Base-by-base conservation (phyloP, 2,329 filamentous ascomycete genomes). In the Cercospora sp. region DNA sequence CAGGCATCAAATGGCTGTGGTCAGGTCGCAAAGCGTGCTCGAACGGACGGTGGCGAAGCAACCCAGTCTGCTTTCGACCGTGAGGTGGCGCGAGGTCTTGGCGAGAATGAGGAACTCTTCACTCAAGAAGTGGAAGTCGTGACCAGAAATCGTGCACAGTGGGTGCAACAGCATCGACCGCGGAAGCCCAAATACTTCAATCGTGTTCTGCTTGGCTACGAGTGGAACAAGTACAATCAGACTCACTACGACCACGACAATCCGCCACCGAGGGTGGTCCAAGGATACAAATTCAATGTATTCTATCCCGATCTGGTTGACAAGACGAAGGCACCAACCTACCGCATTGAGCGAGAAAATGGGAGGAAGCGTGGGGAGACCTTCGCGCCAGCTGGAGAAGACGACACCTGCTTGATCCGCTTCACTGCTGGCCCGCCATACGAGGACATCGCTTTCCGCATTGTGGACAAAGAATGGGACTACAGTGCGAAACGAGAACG, bases 161-260 rank as follows among this genome's bases (percentile, higher is more conserved):
- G 93, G 93, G 89, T 90, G 5, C 88, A 89, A 77, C 93, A 94
- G 80, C 91, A 97, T 80, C 88, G 91, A 45, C 93, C 94, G 7
- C 88, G 95, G 71, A 99, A 98, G 81, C 95, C 95, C 12, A 89
- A 91, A 69, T 98, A 97, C 82, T 99, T 99, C 86, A 98, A 98
- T 78, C 90, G 95, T 49, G 94, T 98, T 58, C 94, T 97, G 80
- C 97, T 97, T 92, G 95, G 95, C 63, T 99, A 98, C 80, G 95
- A 99, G 80, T 99, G 95, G 95, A 99, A 99, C 85, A 99, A 99
- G 81, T 99, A 99, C 86, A 99, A 99, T 77, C 95, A 99, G 82
- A 99, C 95, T 12, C 95, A 99, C 81, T 99, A 99, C 82, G 95
- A 98, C 79, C 93, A 97, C 79, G 94, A 98, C 78, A 97, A 98